A percentile compares a stretch with the other conserved stretches of the same genome.
Evolutionary conservation across 805 yeast species (phyloP).

Genomic region (Debaryomyces maramus): DNA sequence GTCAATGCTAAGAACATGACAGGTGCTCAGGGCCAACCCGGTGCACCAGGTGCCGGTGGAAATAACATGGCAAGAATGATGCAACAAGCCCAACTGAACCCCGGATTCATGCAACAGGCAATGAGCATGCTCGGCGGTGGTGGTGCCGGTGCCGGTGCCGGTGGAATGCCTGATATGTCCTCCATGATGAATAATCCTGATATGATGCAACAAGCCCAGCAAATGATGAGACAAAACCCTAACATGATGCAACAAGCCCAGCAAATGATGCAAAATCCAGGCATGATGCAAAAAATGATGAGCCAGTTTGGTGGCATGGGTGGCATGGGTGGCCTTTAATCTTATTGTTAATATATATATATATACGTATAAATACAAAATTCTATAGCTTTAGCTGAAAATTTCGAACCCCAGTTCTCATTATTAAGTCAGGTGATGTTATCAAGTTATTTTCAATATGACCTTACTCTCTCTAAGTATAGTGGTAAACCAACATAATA

Average conservation of each 20-base stretch:
- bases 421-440: no score
- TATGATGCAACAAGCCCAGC: conserved; percentile 49
- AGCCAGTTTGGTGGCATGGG: conserved; percentile 62
- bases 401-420: no score
- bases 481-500: no score
- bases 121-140: conserved; percentile 63
- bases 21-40: conserved; percentile 28
- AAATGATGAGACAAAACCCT: conserved; percentile 47
- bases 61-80: conserved; percentile 51
- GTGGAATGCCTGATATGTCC: conserved; percentile 52
- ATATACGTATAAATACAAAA: background rate
- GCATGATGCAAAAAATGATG: conserved; percentile 71
- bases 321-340: conserved; percentile 6
- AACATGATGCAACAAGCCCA: conserved; percentile 46
- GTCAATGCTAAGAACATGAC: conserved; percentile 59
- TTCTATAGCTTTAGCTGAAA: no score
- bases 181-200: conserved; percentile 59
- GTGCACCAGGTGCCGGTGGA: conserved; percentile 25
- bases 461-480: no score
- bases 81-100: conserved; percentile 55
- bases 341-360: background rate
- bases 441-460: no score
- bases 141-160: conserved; percentile 33
- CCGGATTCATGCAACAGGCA: conserved; percentile 59
- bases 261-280: conserved; percentile 54